phyloP scores from a whole-genome alignment of 23 red algal species.

The Gracilaria gracilis region DNA sequence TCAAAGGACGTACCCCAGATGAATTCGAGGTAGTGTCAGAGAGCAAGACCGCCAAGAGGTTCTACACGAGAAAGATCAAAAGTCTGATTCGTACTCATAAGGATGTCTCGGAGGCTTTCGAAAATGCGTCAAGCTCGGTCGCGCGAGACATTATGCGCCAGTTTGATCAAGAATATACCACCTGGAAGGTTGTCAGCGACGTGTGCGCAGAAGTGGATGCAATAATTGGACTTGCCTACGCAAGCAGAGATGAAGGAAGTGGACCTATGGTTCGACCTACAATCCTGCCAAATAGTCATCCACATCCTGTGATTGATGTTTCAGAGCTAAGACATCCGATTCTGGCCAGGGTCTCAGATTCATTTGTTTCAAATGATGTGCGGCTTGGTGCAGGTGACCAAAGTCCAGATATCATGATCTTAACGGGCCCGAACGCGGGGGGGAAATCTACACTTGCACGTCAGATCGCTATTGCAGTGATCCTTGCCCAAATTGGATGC shows the following conservation, averaged over 20 bases:
- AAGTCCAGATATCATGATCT: conserved; percentile 51
- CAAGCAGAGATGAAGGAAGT: conserved; percentile 47
- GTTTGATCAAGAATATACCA: conserved; percentile 77
- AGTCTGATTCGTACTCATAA: conserved; percentile 47
- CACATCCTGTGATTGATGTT: conserved; percentile 50
- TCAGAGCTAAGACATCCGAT: conserved; percentile 69
- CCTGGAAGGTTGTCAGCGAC: conserved; percentile 62
- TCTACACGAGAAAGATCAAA: conserved; percentile 81
- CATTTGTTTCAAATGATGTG: conserved; percentile 86
- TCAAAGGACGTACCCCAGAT: conserved; percentile 60
- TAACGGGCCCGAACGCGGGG: conserved; percentile 91
- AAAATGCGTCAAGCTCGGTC: conserved; percentile 44
- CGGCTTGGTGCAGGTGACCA: conserved; percentile 48
- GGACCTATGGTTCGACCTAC: conserved; percentile 66
- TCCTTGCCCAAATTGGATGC: conserved; percentile 95
- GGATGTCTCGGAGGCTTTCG: conserved; percentile 68
- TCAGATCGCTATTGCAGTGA: conserved; percentile 83
- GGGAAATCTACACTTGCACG: conserved; percentile 97
- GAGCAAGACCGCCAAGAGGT: conserved; percentile 83
- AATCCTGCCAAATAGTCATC: conserved; percentile 57
- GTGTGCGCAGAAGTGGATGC: conserved; percentile 87
- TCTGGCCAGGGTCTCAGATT: conserved; percentile 50
- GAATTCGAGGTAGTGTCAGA: conserved; percentile 90
- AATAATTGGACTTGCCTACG: conserved; percentile 70
- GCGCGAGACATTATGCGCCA: conserved; percentile 73